phyloP scores from a whole-genome alignment of 2,329 filamentous ascomycete species.

The Fusarium albidum region DNA sequence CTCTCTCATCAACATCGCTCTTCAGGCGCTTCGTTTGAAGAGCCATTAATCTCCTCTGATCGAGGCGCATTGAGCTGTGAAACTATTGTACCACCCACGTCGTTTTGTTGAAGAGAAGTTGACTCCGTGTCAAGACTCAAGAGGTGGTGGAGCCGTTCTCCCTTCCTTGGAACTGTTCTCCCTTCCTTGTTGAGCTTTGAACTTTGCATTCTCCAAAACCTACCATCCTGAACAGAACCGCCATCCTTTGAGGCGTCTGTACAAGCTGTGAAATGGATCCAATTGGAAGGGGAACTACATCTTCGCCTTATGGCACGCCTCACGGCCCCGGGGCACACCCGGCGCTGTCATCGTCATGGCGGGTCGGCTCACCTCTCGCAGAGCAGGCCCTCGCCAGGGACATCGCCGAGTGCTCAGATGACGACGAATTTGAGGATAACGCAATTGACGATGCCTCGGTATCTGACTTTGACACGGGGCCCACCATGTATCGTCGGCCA shows the following conservation, averaged over 20 bases:
- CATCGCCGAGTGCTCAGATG: conserved; percentile 69
- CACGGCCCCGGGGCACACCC: conserved; percentile 32
- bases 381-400: conserved; percentile 72
- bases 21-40: conserved; percentile 3
- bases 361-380: conserved; percentile 70
- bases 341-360: conserved; percentile 57
- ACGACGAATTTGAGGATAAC: conserved; percentile 54
- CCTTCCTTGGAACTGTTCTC: too few relatives aligned
- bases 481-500: conserved; percentile 75
- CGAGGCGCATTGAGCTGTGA: conserved; percentile 17
- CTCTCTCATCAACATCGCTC: conserved; percentile 11
- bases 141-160: conserved; percentile 20
- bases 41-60: conserved; percentile 2
- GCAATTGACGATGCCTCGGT: conserved; percentile 43
- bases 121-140: conserved; percentile 20
- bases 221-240: conserved; percentile 14
- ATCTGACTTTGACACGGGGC: conserved; percentile 51
- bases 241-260: conserved; percentile 3
- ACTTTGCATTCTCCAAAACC: conserved; percentile 8
- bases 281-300: conserved; percentile 30
- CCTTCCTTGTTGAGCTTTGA: conserved; percentile 18
- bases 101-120: conserved; percentile 12
- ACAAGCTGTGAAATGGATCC: conserved; percentile 18
- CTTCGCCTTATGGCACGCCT: conserved; percentile 35
- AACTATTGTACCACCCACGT: conserved; percentile 24